Conservation (phyloP, 225 moss, liverwort and hornwort genomes). For the Asterella californica region DNA sequence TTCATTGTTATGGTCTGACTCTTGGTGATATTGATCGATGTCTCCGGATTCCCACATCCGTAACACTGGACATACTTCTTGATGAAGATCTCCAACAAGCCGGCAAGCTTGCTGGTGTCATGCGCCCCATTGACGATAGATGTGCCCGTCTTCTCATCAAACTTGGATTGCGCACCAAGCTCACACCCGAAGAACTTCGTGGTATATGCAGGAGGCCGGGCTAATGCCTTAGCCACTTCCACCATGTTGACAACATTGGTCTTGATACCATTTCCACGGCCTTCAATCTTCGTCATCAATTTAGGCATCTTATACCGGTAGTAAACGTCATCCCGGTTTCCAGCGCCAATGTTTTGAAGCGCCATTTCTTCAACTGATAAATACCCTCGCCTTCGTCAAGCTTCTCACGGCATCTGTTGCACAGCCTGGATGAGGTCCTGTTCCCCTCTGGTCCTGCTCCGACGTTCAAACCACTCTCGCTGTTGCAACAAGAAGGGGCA, state of each 20-base stretch:
- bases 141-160: slow-evolving; percentile 94
- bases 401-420: slow-evolving; percentile 42
- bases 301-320: slow-evolving; percentile 99
- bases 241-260: slow-evolving; percentile 99
- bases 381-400: slow-evolving; percentile 34
- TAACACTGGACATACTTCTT: slow-evolving; percentile 99
- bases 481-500: slow-evolving; percentile 36
- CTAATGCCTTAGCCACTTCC: slow-evolving; percentile 96
- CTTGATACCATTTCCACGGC: slow-evolving; percentile 99
- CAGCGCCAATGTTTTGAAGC: slow-evolving; percentile 97
- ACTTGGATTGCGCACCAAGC: slow-evolving; percentile 93
- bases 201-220: slow-evolving; percentile 88
- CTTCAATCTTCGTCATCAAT: slow-evolving; percentile 96
- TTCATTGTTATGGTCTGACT: slow-evolving; percentile 87
- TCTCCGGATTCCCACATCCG: slow-evolving; percentile 97
- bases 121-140: slow-evolving; percentile 97
- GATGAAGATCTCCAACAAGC: slow-evolving; percentile 89
- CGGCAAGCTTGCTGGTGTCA: slow-evolving; percentile 87
- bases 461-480: slow-evolving; percentile 37
- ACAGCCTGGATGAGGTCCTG: slow-evolving; percentile 41
- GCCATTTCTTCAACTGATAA: slow-evolving; percentile 60
- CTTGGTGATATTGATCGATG: slow-evolving; percentile 89
- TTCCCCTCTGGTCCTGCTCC: slow-evolving; percentile 32
- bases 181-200: slow-evolving; percentile 99
- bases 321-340: slow-evolving; percentile 97